A percentile compares a stretch with the other conserved stretches of the same genome.
phyloP scores from a whole-genome alignment of 2,329 filamentous ascomycete species.

The Fusarium humuli region DNA sequence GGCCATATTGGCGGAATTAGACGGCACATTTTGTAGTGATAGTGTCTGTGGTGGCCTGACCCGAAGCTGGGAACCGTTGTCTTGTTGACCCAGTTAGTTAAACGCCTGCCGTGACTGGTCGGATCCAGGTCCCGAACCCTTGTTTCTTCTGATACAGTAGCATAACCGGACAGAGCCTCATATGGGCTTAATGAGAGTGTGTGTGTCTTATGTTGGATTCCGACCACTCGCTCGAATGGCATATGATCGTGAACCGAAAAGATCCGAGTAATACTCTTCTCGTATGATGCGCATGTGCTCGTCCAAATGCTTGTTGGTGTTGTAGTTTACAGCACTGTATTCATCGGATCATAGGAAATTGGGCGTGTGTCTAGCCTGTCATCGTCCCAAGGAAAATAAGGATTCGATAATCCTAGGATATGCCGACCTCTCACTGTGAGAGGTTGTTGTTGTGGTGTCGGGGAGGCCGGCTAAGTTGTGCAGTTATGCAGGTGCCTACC shows the following conservation, averaged over 20 bases:
- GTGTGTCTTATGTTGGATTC: not conserved
- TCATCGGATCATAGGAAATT: not conserved
- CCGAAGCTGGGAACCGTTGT: constrained; percentile 1
- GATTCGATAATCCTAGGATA: constrained; percentile 1
- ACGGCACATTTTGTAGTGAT: constrained; percentile 1
- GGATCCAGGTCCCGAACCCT: constrained; percentile 18
- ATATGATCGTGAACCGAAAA: constrained; percentile 12
- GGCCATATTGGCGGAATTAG: constrained; percentile 32
- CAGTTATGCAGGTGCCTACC: constrained; percentile 11
- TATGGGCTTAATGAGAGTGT: not conserved
- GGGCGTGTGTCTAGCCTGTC: constrained; percentile 20
- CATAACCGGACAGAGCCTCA: constrained; percentile 35
- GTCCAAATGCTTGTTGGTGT: not conserved
- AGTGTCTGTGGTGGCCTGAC: constrained; percentile 30
- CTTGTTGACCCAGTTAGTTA: constrained; percentile 13
- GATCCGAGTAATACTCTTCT: constrained; percentile 19
- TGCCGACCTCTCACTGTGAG: constrained; percentile 24
- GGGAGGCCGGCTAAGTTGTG: constrained; percentile 15
- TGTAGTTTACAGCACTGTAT: not conserved
- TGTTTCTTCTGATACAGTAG: not conserved
- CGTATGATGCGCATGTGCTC: constrained; percentile 33
- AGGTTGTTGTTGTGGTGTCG: constrained; percentile 5
- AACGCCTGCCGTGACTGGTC: constrained; percentile 11
- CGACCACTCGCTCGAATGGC: constrained; percentile 9
- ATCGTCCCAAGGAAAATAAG: not conserved